phyloP scores from a whole-genome alignment of 2,329 filamentous ascomycete genomes.

The Trichoderma sp. region DNA sequence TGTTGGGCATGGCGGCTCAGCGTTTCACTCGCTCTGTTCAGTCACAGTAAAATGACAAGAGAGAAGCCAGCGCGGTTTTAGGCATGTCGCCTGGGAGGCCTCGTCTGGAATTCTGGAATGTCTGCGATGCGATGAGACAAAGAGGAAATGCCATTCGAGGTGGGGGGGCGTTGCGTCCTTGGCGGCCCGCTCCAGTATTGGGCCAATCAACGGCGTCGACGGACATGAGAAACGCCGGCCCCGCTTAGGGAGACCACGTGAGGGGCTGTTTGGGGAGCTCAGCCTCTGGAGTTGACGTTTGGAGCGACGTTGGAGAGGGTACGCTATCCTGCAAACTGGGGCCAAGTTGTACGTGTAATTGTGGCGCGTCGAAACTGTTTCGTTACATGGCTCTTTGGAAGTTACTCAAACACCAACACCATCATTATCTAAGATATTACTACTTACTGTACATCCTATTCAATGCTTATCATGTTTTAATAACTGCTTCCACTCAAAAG shows the following conservation, averaged over 20 bases:
- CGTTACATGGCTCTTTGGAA: background rate
- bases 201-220: background rate
- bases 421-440: background rate
- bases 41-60: background rate
- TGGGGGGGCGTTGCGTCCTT: background rate
- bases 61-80: constrained; percentile 2
- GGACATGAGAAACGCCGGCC: background rate
- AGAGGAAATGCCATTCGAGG: constrained; percentile 17
- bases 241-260: background rate
- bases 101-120: background rate
- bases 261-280: background rate
- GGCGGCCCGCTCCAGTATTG: background rate
- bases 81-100: constrained; percentile 15
- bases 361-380: background rate
- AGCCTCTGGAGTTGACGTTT: background rate
- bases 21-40: background rate
- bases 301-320: background rate
- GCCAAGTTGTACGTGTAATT: background rate
- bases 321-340: constrained; percentile 7
- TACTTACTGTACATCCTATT: background rate
- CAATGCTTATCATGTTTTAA: background rate
- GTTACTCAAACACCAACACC: background rate
- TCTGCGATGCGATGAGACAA: background rate
- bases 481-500: background rate
- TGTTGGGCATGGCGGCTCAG: constrained; percentile 38